Evolutionary conservation across 257 asterid genomes (phyloP).

Genomic region (Linaria vulgaris): DNA sequence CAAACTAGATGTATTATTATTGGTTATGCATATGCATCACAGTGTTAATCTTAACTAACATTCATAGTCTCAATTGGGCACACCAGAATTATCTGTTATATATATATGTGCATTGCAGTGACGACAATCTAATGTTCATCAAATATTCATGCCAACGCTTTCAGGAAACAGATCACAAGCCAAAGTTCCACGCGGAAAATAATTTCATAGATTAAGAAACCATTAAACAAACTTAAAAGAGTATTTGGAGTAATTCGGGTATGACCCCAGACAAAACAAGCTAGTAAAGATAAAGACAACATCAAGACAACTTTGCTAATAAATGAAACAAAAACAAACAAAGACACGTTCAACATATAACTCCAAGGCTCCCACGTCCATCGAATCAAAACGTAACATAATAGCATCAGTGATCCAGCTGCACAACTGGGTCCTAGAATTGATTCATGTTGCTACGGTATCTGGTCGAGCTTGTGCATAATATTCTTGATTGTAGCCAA

Average conservation of each 20-base stretch:
- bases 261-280: conserved; percentile 19
- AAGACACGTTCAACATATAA: conserved; percentile 25
- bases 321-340: conserved; percentile 8
- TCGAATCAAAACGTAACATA: conserved; percentile 24
- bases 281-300: background rate
- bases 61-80: no score
- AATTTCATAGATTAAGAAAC: conserved; percentile 16
- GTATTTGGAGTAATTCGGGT: background rate
- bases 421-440: conserved; percentile 22
- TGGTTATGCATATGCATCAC: no score
- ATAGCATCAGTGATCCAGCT: conserved; percentile 23
- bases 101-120: no score
- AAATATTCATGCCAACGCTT: no score
- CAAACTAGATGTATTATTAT: no score
- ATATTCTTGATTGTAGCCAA: conserved; percentile 16
- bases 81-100: no score
- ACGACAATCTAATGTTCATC: no score
- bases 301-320: conserved; percentile 12
- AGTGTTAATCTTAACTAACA: no score
- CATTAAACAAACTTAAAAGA: conserved; percentile 8
- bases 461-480: conserved; percentile 33
- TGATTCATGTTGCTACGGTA: conserved; percentile 19
- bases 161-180: no score
- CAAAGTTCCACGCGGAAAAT: background rate
- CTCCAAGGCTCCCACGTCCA: conserved; percentile 29